Percentiles rank a stretch among this genome's conserved stretches.
Evolutionary conservation across 192 early-diverging fungal species (phyloP).

Genomic region (Coemansia reversa): DNA sequence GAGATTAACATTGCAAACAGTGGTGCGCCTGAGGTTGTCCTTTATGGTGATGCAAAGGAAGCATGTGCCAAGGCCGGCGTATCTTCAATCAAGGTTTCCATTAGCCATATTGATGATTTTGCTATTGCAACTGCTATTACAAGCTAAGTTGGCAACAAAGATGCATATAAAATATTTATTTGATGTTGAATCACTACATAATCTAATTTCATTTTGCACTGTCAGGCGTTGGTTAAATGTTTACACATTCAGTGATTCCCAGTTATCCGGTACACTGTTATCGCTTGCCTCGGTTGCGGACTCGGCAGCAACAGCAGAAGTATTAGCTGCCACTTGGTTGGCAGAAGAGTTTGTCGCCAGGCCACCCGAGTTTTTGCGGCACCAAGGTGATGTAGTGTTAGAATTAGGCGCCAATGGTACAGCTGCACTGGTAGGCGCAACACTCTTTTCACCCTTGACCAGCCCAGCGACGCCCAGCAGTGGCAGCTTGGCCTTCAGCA

Average conservation of each 20-base stretch:
- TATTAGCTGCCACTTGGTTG: neutral
- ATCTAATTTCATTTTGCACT: too few species aligned
- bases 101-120: conserved; percentile 88
- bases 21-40: conserved; percentile 76
- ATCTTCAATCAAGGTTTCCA: conserved; percentile 79
- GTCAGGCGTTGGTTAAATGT: neutral
- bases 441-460: conserved; percentile 18
- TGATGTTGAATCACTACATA: too few species aligned
- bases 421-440: neutral
- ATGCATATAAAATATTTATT: too few species aligned
- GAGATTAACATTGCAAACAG: conserved; percentile 71
- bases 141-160: conserved; percentile 3
- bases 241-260: conserved; percentile 36
- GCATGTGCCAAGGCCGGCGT: conserved; percentile 72
- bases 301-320: neutral
- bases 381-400: too few species aligned
- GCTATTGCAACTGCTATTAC: conserved; percentile 86
- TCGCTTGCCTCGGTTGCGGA: conserved; percentile 7
- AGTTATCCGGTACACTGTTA: conserved; percentile 36
- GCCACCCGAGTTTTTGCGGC: too few species aligned
- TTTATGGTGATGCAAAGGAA: conserved; percentile 79
- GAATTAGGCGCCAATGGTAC: too few species aligned
- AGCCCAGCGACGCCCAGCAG: conserved; percentile 33
- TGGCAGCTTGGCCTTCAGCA: conserved; percentile 37
- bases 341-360: too few species aligned